Evolutionary conservation across 129 eudicot species (phyloP).

Genomic region (Scalesia atractyloides): DNA sequence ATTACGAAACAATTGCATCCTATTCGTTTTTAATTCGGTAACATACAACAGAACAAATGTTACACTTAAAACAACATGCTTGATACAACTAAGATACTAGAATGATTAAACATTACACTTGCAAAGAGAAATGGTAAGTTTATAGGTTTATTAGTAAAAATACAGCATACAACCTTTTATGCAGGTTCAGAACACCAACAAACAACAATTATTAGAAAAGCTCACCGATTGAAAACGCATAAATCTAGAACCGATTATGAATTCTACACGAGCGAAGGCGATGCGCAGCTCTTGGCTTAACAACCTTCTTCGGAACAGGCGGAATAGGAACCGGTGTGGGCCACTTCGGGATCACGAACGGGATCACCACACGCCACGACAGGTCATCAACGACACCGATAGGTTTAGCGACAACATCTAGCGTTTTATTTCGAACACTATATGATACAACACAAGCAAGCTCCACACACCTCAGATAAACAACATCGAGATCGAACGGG

Average conservation of each 20-base stretch:
- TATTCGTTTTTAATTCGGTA: not conserved
- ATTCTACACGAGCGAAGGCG: slow-evolving; percentile 19
- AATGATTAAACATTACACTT: not conserved
- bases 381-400: slow-evolving; percentile 48
- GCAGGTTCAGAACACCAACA: slow-evolving; percentile 9
- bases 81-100: not conserved
- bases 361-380: slow-evolving; percentile 60
- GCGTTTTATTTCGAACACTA: slow-evolving; percentile 28
- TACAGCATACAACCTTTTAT: slow-evolving; percentile 12
- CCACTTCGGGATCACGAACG: slow-evolving; percentile 59
- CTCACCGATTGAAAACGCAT: not conserved
- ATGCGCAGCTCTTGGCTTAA: slow-evolving; percentile 17
- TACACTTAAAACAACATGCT: not conserved
- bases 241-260: slow-evolving; percentile 17
- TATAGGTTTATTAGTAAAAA: not conserved
- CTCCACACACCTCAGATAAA: slow-evolving; percentile 53
- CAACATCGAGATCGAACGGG: slow-evolving; percentile 44
- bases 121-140: not conserved
- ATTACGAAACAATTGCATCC: not conserved
- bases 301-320: slow-evolving; percentile 21
- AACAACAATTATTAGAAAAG: slow-evolving; percentile 18
- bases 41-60: slow-evolving; percentile 2
- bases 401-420: slow-evolving; percentile 44
- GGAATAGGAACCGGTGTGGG: slow-evolving; percentile 54
- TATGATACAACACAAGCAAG: slow-evolving; percentile 48